Percentiles rank a stretch among this genome's conserved stretches.
Conservation (phyloP, 495 filamentous ascomycete genomes). For the Xylaria intraflava region DNA sequence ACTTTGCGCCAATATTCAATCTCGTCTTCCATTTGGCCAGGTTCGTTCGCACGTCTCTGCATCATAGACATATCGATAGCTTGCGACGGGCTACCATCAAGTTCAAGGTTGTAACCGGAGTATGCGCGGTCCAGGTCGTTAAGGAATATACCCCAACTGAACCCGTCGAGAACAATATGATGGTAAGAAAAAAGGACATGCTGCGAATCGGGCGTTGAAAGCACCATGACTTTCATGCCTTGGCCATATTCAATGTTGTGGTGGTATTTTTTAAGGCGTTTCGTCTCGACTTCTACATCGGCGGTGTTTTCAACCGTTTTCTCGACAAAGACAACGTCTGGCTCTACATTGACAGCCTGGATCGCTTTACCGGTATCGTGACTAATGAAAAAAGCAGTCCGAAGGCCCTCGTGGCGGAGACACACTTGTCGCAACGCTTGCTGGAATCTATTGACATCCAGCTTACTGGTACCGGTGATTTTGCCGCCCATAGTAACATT, state of each 20-base stretch:
- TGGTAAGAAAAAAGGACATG: slow-evolving; percentile 22
- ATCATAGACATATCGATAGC: slow-evolving; percentile 13
- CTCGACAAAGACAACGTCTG: background rate
- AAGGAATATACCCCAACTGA: slow-evolving; percentile 11
- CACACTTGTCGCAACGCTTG: slow-evolving; percentile 22
- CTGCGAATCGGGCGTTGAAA: slow-evolving; percentile 4
- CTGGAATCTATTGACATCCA: slow-evolving; percentile 18
- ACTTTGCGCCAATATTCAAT: slow-evolving; percentile 33
- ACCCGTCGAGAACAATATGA: slow-evolving; percentile 26
- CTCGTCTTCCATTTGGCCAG: background rate
- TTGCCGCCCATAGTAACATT: slow-evolving; percentile 21
- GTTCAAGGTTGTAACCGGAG: background rate
- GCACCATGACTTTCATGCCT: slow-evolving; percentile 11
- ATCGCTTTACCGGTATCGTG: background rate
- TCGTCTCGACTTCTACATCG: background rate
- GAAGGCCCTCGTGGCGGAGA: slow-evolving; percentile 31
- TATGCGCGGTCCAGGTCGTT: slow-evolving; percentile 10
- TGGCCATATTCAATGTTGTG: slow-evolving; percentile 20
- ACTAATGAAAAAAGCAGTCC: slow-evolving; percentile 30
- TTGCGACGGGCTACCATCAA: too few relatives aligned
- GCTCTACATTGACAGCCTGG: background rate
- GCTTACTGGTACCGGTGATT: slow-evolving; percentile 18
- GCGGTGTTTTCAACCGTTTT: background rate
- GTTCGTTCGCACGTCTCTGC: background rate
- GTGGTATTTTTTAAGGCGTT: slow-evolving; percentile 8